These are phyloP conservation scores for Bruguiera gymnorhiza DNA, from an alignment of 345 rosid genomes.

Conservation along the genomic window DNA sequence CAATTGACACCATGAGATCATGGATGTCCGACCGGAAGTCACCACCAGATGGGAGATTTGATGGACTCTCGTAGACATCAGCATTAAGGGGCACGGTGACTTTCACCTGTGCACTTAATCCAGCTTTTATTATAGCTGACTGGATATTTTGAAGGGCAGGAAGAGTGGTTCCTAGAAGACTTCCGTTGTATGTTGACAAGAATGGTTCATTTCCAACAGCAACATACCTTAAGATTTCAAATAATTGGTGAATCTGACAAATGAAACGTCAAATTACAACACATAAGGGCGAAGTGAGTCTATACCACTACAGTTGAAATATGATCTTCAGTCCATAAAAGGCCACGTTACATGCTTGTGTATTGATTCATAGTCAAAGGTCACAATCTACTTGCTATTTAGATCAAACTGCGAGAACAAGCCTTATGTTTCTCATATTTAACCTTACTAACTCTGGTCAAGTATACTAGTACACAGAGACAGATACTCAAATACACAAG, in stretches of 20 bases:
- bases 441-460: too few relatives aligned
- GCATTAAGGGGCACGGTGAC: slow-evolving; percentile 30
- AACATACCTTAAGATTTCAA: slow-evolving; percentile 18
- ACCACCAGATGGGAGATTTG: slow-evolving; percentile 22
- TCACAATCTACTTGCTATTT: too few relatives aligned
- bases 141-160: slow-evolving; percentile 30
- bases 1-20: slow-evolving; percentile 22
- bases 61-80: slow-evolving; percentile 17
- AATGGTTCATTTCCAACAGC: slow-evolving; percentile 34
- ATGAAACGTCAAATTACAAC: not conserved
- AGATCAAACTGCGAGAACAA: too few relatives aligned
- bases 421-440: too few relatives aligned
- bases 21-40: slow-evolving; percentile 20
- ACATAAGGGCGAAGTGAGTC: not conserved
- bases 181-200: slow-evolving; percentile 20
- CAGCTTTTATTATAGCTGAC: slow-evolving; percentile 20
- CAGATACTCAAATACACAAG: too few relatives aligned
- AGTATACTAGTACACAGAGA: too few relatives aligned
- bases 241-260: not conserved
- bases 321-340: too few relatives aligned
- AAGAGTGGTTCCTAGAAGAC: slow-evolving; percentile 12
- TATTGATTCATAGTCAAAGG: too few relatives aligned
- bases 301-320: too few relatives aligned
- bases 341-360: too few relatives aligned
- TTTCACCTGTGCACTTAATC: slow-evolving; percentile 17